Evolutionary conservation across 768 basidiomycete genomes (phyloP).

Genomic region (Lactarius hatsudake): DNA sequence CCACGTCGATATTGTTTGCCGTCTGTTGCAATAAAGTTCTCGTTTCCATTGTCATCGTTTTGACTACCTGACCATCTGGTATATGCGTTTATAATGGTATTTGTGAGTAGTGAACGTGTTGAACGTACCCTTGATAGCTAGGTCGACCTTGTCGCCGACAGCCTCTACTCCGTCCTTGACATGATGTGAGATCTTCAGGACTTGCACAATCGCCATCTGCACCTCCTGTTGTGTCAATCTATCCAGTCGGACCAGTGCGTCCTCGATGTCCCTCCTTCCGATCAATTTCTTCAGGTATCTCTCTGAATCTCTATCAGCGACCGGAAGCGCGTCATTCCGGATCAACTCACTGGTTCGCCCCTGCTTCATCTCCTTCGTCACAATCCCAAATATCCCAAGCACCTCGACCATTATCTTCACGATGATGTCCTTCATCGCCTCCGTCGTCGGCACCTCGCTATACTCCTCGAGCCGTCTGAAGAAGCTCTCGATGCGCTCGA

Average conservation of each 20-base stretch:
- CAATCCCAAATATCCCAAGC: neutral
- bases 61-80: no score
- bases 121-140: no score
- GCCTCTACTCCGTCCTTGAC: neutral
- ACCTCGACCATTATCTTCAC: neutral
- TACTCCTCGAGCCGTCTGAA: neutral
- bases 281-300: neutral
- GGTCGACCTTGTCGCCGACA: neutral
- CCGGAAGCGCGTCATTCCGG: neutral
- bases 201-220: neutral
- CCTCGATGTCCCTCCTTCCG: neutral
- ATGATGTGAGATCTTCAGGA: neutral
- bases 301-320: neutral
- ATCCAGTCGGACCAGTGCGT: neutral
- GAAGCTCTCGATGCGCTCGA: neutral
- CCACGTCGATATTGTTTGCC: neutral
- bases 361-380: neutral
- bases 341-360: neutral
- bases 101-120: no score
- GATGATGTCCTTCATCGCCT: neutral
- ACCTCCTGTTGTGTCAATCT: neutral
- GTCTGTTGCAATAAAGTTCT: neutral
- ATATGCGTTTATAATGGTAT: no score
- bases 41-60: no score
- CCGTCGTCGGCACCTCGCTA: neutral